These are phyloP conservation scores for Vachellia collinsii DNA, from an alignment of 306 rosid genomes.

Conservation along the genomic window DNA sequence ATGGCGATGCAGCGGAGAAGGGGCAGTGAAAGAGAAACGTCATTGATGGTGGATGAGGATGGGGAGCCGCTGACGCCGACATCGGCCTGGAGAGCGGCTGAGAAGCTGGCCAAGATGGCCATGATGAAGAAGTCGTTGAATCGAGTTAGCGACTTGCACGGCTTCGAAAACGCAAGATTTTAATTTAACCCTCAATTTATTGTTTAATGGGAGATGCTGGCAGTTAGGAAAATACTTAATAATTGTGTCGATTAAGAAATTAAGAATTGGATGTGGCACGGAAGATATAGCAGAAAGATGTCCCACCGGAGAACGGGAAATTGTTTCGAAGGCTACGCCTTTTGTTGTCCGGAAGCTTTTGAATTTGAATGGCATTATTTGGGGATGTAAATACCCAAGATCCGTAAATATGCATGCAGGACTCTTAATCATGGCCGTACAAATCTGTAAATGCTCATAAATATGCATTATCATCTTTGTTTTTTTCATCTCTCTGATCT, in stretches of 20 bases:
- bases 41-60: constrained; percentile 41
- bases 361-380: not conserved
- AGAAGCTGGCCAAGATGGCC: constrained; percentile 67
- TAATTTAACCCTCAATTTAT: constrained; percentile 4
- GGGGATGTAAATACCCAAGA: not conserved
- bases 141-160: constrained; percentile 65
- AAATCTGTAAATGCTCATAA: constrained; percentile 17
- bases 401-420: not conserved
- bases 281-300: too few species aligned
- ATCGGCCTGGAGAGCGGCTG: constrained; percentile 76
- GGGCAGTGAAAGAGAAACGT: constrained; percentile 29
- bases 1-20: constrained; percentile 46
- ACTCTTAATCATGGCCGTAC: not conserved
- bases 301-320: too few species aligned
- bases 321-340: too few species aligned
- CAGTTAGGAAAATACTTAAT: not conserved
- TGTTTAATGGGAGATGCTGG: too few species aligned
- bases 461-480: not conserved
- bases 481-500: not conserved
- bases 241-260: not conserved
- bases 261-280: too few species aligned
- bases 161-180: constrained; percentile 74
- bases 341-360: constrained; percentile 3
- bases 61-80: constrained; percentile 65
- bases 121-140: constrained; percentile 63